A percentile compares a stretch with the other conserved stretches of the same genome.
Conservation (phyloP, 495 filamentous ascomycete genomes). For the Aspergillus steynii region DNA sequence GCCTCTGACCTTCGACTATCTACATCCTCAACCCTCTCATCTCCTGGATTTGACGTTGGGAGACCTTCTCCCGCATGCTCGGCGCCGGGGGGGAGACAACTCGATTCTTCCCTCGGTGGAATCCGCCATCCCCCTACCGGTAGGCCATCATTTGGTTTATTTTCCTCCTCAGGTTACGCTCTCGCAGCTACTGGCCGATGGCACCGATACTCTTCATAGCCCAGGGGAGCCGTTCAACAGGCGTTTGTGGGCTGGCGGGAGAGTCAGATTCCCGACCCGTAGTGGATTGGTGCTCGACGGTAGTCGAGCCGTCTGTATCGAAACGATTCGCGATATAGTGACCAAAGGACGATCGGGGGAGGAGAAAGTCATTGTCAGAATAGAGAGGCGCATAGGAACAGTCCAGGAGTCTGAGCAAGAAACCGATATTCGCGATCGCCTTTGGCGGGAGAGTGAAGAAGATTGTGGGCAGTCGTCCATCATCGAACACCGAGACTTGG, state of each 20-base stretch:
- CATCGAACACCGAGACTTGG: slow-evolving; percentile 57
- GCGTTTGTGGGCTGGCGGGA: slow-evolving; percentile 81
- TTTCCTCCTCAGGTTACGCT: slow-evolving; percentile 64
- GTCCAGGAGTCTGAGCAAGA: slow-evolving; percentile 38
- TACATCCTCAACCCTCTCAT: slow-evolving; percentile 63
- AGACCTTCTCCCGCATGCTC: slow-evolving; percentile 51
- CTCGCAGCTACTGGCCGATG: slow-evolving; percentile 64
- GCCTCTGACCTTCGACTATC: slow-evolving; percentile 61
- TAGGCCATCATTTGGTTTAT: slow-evolving; percentile 66
- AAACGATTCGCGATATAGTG: slow-evolving; percentile 62
- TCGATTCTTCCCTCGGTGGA: slow-evolving; percentile 36
- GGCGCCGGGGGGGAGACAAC: background rate
- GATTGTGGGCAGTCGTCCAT: slow-evolving; percentile 37
- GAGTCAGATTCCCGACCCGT: slow-evolving; percentile 31
- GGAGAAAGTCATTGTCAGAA: slow-evolving; percentile 61
- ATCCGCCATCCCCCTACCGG: slow-evolving; percentile 40
- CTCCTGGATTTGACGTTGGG: slow-evolving; percentile 63
- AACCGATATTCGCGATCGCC: slow-evolving; percentile 34
- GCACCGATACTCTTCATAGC: slow-evolving; percentile 68
- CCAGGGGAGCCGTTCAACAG: slow-evolving; percentile 66
- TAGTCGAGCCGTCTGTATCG: slow-evolving; percentile 56
- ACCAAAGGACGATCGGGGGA: slow-evolving; percentile 54
- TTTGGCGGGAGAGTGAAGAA: slow-evolving; percentile 45
- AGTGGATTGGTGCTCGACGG: slow-evolving; percentile 46
- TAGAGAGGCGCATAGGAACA: slow-evolving; percentile 51